A percentile compares a stretch with the other conserved stretches of the same genome.
Evolutionary conservation across 768 basidiomycete species (phyloP).

Genomic region (Cystoderma amianthinum): DNA sequence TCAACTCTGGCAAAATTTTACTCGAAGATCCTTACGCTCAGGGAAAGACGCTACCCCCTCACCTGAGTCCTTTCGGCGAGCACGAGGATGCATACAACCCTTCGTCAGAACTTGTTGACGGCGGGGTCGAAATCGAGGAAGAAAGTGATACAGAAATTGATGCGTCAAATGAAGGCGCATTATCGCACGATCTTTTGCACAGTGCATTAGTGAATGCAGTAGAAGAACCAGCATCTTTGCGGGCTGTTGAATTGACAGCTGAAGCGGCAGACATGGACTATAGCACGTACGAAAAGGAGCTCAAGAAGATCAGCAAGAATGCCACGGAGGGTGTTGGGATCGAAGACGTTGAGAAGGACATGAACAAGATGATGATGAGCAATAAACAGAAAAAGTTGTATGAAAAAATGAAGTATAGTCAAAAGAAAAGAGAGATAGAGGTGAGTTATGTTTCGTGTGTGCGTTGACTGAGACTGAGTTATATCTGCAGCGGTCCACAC

Average conservation of each 20-base stretch:
- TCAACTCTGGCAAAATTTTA: constrained; percentile 81
- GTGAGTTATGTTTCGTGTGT: too few relatives aligned
- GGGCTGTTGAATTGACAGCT: constrained; percentile 87
- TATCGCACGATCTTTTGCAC: constrained; percentile 19
- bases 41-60: constrained; percentile 84
- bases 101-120: constrained; percentile 26
- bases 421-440: constrained; percentile 72
- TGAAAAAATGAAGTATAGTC: constrained; percentile 86
- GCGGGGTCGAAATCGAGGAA: constrained; percentile 24
- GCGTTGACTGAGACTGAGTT: too few relatives aligned
- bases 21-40: constrained; percentile 83
- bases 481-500: constrained; percentile 45
- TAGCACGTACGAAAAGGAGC: constrained; percentile 69
- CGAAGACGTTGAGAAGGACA: constrained; percentile 61
- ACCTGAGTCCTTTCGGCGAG: constrained; percentile 93
- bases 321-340: constrained; percentile 21
- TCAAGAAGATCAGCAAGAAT: constrained; percentile 51
- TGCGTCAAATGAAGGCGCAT: constrained; percentile 8
- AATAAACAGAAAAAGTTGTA: constrained; percentile 91
- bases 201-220: constrained; percentile 16
- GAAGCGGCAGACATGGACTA: constrained; percentile 84
- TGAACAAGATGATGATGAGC: constrained; percentile 98
- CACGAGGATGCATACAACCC: constrained; percentile 74
- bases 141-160: constrained; percentile 17
- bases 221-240: constrained; percentile 61